These are phyloP conservation scores for Cucurbitaria berberidis DNA, from an alignment of 2,329 filamentous ascomycete genomes.

Conservation along the genomic window DNA sequence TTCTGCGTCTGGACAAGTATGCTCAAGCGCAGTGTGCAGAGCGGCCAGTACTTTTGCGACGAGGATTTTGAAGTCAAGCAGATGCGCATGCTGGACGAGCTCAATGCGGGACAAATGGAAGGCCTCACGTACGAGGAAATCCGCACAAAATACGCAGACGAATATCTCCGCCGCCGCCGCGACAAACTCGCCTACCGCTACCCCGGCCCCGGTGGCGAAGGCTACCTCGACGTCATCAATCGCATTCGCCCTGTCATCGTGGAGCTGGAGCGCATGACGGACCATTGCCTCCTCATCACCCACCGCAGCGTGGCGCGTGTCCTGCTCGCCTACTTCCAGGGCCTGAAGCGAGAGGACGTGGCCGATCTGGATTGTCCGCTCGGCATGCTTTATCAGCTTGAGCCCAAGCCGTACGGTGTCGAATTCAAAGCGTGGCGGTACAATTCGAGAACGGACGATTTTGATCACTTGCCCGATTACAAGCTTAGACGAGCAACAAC, in stretches of 20 bases:
- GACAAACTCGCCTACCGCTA: slow-evolving; percentile 98
- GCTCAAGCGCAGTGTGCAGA: slow-evolving; percentile 88
- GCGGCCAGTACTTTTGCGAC: slow-evolving; percentile 89
- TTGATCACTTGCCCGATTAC: slow-evolving; percentile 85
- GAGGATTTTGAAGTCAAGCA: slow-evolving; percentile 94
- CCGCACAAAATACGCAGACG: slow-evolving; percentile 74
- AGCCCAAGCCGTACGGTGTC: slow-evolving; percentile 97
- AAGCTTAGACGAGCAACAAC: slow-evolving; percentile 66
- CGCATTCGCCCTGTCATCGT: slow-evolving; percentile 93
- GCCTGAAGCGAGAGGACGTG: slow-evolving; percentile 86
- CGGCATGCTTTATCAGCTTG: slow-evolving; percentile 91
- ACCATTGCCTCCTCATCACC: slow-evolving; percentile 90
- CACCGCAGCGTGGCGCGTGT: slow-evolving; percentile 93
- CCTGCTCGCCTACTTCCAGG: slow-evolving; percentile 94
- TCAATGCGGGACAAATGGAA: slow-evolving; percentile 91
- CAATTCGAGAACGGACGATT: slow-evolving; percentile 77
- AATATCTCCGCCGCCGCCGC: slow-evolving; percentile 77
- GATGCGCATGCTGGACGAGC: slow-evolving; percentile 96
- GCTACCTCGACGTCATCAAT: slow-evolving; percentile 96
- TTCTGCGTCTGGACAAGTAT: slow-evolving; percentile 99
- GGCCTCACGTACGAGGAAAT: slow-evolving; percentile 96
- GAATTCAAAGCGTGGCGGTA: slow-evolving; percentile 97
- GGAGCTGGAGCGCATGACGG: slow-evolving; percentile 95
- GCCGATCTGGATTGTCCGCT: slow-evolving; percentile 93
- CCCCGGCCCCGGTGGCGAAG: slow-evolving; percentile 92